Evolutionary conservation across 257 asterid genomes (phyloP).

Genomic region (Primulina tabacum): DNA sequence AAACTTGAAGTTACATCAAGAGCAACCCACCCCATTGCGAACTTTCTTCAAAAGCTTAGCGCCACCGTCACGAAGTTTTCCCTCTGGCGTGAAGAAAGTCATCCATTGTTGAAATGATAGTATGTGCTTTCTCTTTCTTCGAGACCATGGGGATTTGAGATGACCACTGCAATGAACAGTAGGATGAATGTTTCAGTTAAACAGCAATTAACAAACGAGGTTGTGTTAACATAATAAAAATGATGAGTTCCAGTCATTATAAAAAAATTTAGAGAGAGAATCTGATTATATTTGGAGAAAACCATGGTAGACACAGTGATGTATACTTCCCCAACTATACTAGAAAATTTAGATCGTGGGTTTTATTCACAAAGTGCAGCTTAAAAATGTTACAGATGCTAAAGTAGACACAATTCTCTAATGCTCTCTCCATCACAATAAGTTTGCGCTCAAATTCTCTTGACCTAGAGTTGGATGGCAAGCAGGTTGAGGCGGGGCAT

Average conservation of each 20-base stretch:
- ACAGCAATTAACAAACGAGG: background rate
- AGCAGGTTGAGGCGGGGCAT: slow-evolving; percentile 10
- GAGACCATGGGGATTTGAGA: slow-evolving; percentile 92
- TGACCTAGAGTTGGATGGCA: slow-evolving; percentile 21
- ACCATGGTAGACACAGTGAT: background rate
- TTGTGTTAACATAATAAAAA: slow-evolving; percentile 20
- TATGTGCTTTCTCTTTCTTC: slow-evolving; percentile 73
- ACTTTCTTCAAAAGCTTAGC: slow-evolving; percentile 82
- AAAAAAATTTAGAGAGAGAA: background rate
- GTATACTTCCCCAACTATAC: background rate
- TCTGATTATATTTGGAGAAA: slow-evolving; percentile 10
- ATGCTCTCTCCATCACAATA: background rate
- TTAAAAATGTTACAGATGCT: background rate
- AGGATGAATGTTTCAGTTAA: slow-evolving; percentile 21
- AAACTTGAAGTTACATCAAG: slow-evolving; percentile 14
- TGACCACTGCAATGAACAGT: slow-evolving; percentile 54
- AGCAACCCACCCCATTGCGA: slow-evolving; percentile 86
- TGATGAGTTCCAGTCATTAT: background rate
- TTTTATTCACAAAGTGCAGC: background rate
- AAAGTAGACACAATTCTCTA: background rate
- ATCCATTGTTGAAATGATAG: slow-evolving; percentile 80
- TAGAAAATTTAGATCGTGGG: background rate
- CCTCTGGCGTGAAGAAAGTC: slow-evolving; percentile 73
- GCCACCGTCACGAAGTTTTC: slow-evolving; percentile 78
- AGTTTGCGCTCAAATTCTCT: background rate